Conservation (phyloP, 192 early-diverging fungal species). For the Coemansia sp. region DNA sequence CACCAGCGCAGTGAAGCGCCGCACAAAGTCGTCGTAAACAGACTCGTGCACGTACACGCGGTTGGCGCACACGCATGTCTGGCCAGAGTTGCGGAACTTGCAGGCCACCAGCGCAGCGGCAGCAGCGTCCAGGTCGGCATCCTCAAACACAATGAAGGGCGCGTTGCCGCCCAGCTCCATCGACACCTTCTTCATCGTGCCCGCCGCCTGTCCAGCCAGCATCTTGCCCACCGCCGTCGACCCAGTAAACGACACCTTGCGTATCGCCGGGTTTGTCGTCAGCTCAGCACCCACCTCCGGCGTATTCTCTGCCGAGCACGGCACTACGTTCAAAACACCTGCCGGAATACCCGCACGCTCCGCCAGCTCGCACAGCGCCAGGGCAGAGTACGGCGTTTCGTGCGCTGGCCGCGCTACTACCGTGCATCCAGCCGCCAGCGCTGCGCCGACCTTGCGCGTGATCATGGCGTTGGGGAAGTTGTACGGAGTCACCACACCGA, state of each 20-base stretch:
- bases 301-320: constrained; percentile 49
- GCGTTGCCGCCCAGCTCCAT: constrained; percentile 62
- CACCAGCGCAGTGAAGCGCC: constrained; percentile 60
- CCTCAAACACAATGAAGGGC: constrained; percentile 55
- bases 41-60: constrained; percentile 66
- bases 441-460: constrained; percentile 44
- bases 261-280: constrained; percentile 40
- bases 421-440: constrained; percentile 48
- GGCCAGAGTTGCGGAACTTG: constrained; percentile 66
- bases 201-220: constrained; percentile 50
- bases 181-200: constrained; percentile 50
- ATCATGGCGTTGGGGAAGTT: constrained; percentile 89
- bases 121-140: constrained; percentile 47
- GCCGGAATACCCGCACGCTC: constrained; percentile 50
- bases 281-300: constrained; percentile 41
- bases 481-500: constrained; percentile 69
- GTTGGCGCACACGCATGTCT: constrained; percentile 71
- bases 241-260: constrained; percentile 59
- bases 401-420: constrained; percentile 55
- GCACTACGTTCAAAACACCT: constrained; percentile 52
- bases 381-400: constrained; percentile 56
- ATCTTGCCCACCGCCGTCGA: constrained; percentile 51
- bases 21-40: constrained; percentile 63
- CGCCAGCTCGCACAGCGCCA: constrained; percentile 53
- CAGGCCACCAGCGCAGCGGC: constrained; percentile 34